Base-by-base conservation (phyloP, 108 stramenopile species). In the Mayamaea pseudoterrestris region DNA sequence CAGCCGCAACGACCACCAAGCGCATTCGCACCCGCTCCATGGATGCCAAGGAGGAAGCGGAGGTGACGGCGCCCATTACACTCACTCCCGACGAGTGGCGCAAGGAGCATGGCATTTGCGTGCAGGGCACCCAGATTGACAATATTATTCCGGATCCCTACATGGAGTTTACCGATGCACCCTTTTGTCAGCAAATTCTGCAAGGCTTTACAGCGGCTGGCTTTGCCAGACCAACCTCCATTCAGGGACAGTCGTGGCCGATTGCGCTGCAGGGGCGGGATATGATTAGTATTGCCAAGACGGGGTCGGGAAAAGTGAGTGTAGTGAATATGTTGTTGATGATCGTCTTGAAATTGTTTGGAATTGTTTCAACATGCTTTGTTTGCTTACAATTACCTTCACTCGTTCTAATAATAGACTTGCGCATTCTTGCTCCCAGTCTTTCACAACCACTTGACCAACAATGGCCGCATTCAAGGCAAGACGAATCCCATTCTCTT, bases 201-300 rank as follows among this genome's bases (percentile, higher is more conserved):
- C 60, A 60, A 25, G 57, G 70, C n/a, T 62, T 94, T 28, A 63
- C 57, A 5, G 44, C 71, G 17, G 93, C 90, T 12, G 90, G 90
- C 11, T 94, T 92, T 66, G 64, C 60, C 8, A 56, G 69, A 26
- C 93, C 93, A 20, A 76, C 90, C 1, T 31, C 75, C 16, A 90
- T 91, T 58, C 93, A 94, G 61, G 68, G 78, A 6, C 93, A 94
- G 71, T 72, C 88, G 2, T 94, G 93, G 74, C 95, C 96, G 27
- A 83, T 96, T 48, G 95, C 92, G 18, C 52, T 93, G 12, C 56
- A 60, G 14, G 90, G 85, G 8, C 53, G 70, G 6, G 98, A 99
- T 69, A 65, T 99, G 55, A 99, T 99, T 68, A 93, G 71, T 34
- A 94, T 96, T 61, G 98, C 98, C 32, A 96, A 98, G 59, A 99